These are phyloP conservation scores for Melastoma malabathricum DNA, from an alignment of 345 rosid genomes.

Conservation along the genomic window DNA sequence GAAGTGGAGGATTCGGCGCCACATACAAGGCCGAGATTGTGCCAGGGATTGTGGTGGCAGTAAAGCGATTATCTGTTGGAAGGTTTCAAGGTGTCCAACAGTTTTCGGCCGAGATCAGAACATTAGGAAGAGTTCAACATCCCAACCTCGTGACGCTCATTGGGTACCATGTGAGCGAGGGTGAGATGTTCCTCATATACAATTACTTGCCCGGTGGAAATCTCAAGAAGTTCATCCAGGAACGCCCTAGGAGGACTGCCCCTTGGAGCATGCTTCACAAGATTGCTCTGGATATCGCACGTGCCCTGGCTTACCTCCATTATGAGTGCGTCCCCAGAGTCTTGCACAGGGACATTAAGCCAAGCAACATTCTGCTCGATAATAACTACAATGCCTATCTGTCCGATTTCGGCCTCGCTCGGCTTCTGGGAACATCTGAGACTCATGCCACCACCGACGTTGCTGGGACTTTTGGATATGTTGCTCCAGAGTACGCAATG, in stretches of 20 bases:
- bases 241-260: constrained; percentile 23
- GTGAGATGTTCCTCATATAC: constrained; percentile 40
- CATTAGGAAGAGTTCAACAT: constrained; percentile 40
- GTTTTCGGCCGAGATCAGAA: constrained; percentile 39
- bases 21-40: constrained; percentile 40
- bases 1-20: constrained; percentile 45
- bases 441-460: constrained; percentile 48
- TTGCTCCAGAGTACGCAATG: constrained; percentile 50
- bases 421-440: constrained; percentile 42
- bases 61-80: constrained; percentile 37
- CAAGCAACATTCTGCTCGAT: constrained; percentile 39
- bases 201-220: constrained; percentile 45
- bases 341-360: constrained; percentile 41
- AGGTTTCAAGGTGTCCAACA: constrained; percentile 46
- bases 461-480: constrained; percentile 45
- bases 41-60: constrained; percentile 34
- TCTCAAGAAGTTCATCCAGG: constrained; percentile 36
- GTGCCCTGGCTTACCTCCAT: constrained; percentile 39
- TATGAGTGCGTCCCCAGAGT: constrained; percentile 38
- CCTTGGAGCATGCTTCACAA: constrained; percentile 39
- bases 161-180: constrained; percentile 37
- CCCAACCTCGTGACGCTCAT: constrained; percentile 36
- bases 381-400: constrained; percentile 32
- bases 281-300: constrained; percentile 42
- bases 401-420: constrained; percentile 46